Conservation (phyloP, 495 filamentous ascomycete species). For the Aspergillus haitiensis region DNA sequence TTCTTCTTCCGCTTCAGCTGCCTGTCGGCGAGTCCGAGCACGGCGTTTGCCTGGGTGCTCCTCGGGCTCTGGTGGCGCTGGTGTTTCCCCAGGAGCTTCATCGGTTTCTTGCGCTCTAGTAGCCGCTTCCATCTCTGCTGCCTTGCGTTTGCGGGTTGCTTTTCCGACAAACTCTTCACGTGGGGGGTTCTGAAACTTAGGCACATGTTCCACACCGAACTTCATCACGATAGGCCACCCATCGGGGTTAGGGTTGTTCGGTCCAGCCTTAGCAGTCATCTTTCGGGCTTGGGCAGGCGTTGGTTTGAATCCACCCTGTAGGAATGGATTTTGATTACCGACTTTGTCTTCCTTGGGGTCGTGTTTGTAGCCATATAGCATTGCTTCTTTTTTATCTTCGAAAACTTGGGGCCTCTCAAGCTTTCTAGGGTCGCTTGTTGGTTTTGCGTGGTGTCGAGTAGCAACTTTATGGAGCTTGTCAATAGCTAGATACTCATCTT, state of each 20-base stretch:
- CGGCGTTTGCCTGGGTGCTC: constrained; percentile 37
- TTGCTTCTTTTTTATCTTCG: constrained; percentile 46
- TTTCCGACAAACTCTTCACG: constrained; percentile 55
- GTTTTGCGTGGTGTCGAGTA: constrained; percentile 39
- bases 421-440: constrained; percentile 28
- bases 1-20: constrained; percentile 25
- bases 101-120: constrained; percentile 33
- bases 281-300: constrained; percentile 44
- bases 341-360: constrained; percentile 31
- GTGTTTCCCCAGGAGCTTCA: constrained; percentile 28
- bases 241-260: constrained; percentile 42
- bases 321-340: constrained; percentile 40
- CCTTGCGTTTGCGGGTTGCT: constrained; percentile 47
- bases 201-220: constrained; percentile 37
- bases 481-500: constrained; percentile 64
- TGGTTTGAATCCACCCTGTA: constrained; percentile 47
- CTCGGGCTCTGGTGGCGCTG: constrained; percentile 34
- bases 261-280: constrained; percentile 36
- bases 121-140: constrained; percentile 40
- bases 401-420: constrained; percentile 29
- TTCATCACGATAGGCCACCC: constrained; percentile 37
- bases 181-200: constrained; percentile 50
- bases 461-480: constrained; percentile 55
- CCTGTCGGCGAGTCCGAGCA: constrained; percentile 35
- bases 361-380: constrained; percentile 47